These are phyloP conservation scores for Arthrocladium fulminans DNA, from an alignment of 2,329 filamentous ascomycete genomes.

Conservation along the genomic window DNA sequence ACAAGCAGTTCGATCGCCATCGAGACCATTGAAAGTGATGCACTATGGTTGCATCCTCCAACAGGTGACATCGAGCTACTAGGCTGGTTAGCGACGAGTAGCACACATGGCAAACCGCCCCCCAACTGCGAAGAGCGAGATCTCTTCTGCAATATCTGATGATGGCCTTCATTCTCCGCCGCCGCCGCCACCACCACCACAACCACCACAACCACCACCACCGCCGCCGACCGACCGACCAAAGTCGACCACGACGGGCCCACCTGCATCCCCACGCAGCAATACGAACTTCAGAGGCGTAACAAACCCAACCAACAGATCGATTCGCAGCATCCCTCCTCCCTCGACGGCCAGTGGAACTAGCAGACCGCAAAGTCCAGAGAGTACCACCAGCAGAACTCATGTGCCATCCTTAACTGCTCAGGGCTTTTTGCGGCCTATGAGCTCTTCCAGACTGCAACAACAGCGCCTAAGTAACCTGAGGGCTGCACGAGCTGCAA, in stretches of 20 bases:
- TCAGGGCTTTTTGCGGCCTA: slow-evolving; percentile 87
- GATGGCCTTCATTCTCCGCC: slow-evolving; percentile 21
- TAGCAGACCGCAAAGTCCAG: slow-evolving; percentile 47
- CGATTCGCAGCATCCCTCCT: slow-evolving; percentile 15
- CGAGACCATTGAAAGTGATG: not conserved
- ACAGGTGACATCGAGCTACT: slow-evolving; percentile 4
- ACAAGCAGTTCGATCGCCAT: not conserved
- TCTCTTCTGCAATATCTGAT: slow-evolving; percentile 24
- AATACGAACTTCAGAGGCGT: slow-evolving; percentile 20
- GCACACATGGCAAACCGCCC: slow-evolving; percentile 19
- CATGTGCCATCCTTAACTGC: slow-evolving; percentile 85
- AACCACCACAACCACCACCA: too few relatives aligned
- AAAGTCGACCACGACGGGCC: slow-evolving; percentile 4
- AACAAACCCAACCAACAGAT: slow-evolving; percentile 19
- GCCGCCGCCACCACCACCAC: slow-evolving; percentile 18
- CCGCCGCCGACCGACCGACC: slow-evolving; percentile 14
- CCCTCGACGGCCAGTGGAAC: slow-evolving; percentile 36
- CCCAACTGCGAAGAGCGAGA: slow-evolving; percentile 21
- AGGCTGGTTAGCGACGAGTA: not conserved
- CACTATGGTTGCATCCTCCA: slow-evolving; percentile 7
- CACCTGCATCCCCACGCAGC: slow-evolving; percentile 17
- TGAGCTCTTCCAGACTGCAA: slow-evolving; percentile 92
- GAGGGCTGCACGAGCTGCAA: slow-evolving; percentile 18
- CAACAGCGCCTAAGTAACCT: slow-evolving; percentile 65
- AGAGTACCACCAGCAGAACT: slow-evolving; percentile 65